Percentiles rank a stretch among this genome's conserved stretches.
These are phyloP conservation scores for Leccinellum luteum DNA, from an alignment of 768 basidiomycete genomes.

Conservation along the genomic window DNA sequence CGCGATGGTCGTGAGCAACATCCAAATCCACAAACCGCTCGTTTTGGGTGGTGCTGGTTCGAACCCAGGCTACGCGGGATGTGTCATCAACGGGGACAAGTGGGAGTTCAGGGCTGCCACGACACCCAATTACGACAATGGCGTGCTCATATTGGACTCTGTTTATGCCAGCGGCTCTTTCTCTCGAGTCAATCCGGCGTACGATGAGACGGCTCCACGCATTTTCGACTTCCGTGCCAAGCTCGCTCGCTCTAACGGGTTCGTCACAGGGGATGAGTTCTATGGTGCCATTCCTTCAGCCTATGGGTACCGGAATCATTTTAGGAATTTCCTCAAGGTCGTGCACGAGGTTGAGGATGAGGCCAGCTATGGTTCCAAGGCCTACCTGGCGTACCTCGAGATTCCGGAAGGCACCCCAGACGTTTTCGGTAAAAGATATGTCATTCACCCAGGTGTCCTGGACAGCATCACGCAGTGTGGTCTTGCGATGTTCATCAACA, in stretches of 20 bases:
- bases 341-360: conserved; percentile 30
- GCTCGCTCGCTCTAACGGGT: conserved; percentile 20
- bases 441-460: conserved; percentile 33
- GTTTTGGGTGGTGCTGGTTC: conserved; percentile 20
- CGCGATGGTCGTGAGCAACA: conserved; percentile 28
- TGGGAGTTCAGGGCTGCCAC: conserved; percentile 32
- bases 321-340: conserved; percentile 27
- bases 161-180: conserved; percentile 30
- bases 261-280: conserved; percentile 18
- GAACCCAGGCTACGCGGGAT: conserved; percentile 23
- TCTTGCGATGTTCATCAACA: conserved; percentile 30
- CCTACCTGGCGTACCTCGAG: conserved; percentile 25
- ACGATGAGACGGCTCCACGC: conserved; percentile 20
- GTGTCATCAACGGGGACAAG: conserved; percentile 25
- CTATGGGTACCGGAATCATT: conserved; percentile 23
- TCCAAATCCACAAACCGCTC: conserved; percentile 30
- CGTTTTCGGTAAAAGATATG: conserved; percentile 30
- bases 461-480: conserved; percentile 34
- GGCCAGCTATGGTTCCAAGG: conserved; percentile 26
- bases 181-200: conserved; percentile 26
- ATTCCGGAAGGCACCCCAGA: conserved; percentile 23
- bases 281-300: conserved; percentile 18
- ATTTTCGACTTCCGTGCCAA: conserved; percentile 23
- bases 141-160: conserved; percentile 28
- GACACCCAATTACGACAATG: conserved; percentile 20